Evolutionary conservation across 2,329 filamentous ascomycete species (phyloP), one percentile per base, ranked within the genome.

Genomic region (Salinomyces thailandicus): DNA sequence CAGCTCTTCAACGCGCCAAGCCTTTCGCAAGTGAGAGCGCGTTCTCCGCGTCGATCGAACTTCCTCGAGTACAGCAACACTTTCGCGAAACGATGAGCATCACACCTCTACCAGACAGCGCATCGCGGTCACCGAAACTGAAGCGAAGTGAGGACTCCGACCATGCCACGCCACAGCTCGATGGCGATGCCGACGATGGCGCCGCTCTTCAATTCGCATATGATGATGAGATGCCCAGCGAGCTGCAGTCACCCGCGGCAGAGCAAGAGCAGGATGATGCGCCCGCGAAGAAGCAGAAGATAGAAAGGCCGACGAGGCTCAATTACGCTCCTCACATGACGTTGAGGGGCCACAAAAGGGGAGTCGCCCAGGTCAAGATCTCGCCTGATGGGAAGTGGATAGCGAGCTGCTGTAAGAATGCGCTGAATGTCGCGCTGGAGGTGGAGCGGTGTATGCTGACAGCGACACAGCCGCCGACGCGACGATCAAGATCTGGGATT

Each of bases 301-400:
- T 48, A 7, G 47, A 56, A 36, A 70, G 76, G 42, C 72, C 75
- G 3, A 66, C 68, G 15, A 62, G 61, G 16, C 71, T 86, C 12
- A 70, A 80, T 55, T 93, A 86, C 63, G 72, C 66, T 28, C 72
- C 77, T 20, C 75, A 77, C 36, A 73, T 87, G 45, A 72, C 81
- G 14, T 71, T 95, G 14, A 73, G 71, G 42, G 87, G 86, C 2
- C 89, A 96, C 63, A 71, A 74, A 33, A 77, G 79, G 42, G 79
- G 84, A 15, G 76, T 96, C 1, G 82, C 87, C 2, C 79, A 85
- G 36, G 85, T 93, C 33, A 82, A 83, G 50, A 93, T 95, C 62
- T 95, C 87, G 1, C 91, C 89, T 0, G 81, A 95, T 62, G 85
- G 86, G 4, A 73, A 75, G 19, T 91, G 83, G 77, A 84, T 98